Percentiles rank a stretch among this genome's conserved stretches.
These are phyloP conservation scores for Cronartium quercuum DNA, from an alignment of 1,284 basidiomycete genomes.

Conservation along the genomic window DNA sequence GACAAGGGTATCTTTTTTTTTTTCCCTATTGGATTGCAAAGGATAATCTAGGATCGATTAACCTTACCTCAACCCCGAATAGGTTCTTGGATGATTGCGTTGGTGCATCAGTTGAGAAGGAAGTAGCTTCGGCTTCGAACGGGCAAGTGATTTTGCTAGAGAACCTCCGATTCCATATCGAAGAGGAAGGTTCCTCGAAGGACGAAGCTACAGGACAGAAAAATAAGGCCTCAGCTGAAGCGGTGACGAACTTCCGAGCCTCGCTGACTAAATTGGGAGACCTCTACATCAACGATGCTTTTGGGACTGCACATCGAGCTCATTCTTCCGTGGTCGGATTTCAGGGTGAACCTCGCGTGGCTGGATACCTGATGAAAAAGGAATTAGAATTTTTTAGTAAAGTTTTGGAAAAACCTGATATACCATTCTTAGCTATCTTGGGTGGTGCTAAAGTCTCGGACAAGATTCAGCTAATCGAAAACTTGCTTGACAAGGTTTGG, in stretches of 20 bases:
- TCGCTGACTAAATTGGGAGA: constrained; percentile 86
- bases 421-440: constrained; percentile 95
- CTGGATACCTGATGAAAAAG: constrained; percentile 97
- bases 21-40: background rate
- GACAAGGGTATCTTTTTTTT: background rate
- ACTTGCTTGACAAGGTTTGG: constrained; percentile 90
- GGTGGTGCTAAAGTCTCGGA: constrained; percentile 98
- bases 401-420: constrained; percentile 86
- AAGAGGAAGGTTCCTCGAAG: constrained; percentile 92
- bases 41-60: background rate
- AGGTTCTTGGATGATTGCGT: constrained; percentile 82
- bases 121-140: constrained; percentile 63
- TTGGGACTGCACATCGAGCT: constrained; percentile 95
- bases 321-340: constrained; percentile 99
- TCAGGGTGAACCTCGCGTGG: constrained; percentile 83
- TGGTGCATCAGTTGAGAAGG: constrained; percentile 70
- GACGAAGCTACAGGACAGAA: constrained; percentile 80
- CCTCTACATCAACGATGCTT: constrained; percentile 97
- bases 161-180: constrained; percentile 96
- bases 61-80: constrained; percentile 9
- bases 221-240: constrained; percentile 78
- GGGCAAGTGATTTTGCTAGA: constrained; percentile 89
- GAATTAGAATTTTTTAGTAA: constrained; percentile 99
- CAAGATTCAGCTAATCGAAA: constrained; percentile 98
- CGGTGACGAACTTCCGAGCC: constrained; percentile 77